Evolutionary conservation across 1,284 basidiomycete species (phyloP), one percentile per base, ranked within the genome.

Genomic region (Cryptococcus sp.): DNA sequence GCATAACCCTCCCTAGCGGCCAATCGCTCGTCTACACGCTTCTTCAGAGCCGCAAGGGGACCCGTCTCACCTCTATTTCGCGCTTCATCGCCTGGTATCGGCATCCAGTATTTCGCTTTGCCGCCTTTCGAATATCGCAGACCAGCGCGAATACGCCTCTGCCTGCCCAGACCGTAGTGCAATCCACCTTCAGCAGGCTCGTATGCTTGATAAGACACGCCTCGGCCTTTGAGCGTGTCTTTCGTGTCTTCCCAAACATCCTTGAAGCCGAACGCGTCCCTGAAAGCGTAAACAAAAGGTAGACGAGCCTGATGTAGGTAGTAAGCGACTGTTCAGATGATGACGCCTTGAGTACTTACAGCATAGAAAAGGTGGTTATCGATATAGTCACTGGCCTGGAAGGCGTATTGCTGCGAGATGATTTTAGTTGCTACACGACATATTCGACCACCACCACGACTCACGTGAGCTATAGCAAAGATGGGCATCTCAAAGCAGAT

Each of bases 401-500:
- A 77, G 16, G 73, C 75, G 52, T 75, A 77, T 75, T 78, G 71
- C 69, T 75, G 50, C 11, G 7, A 20, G 3, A 51, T 23, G 22
- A 25, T 41, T 40, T 41, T 40, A 60, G 42, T 35, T 13, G 5
- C 25, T 25, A 25, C 25, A 35, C 7, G 15, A 22, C 20, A 40
- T 23, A 39, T 23, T 6, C 16, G 19, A 13, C 43, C 20, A 46
- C 20, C 17, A 19, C 39, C 17, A 19, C 5, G 10, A 64, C 75
- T 62, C 47, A 78, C 76, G 59, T 99, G 96, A 1, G 91, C 89
- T 49, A 97, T 82, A 0, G 96, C 94, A 72, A 99, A 99, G 59
- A 98, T 79, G 0, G 95, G 94, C 95, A 99, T 98, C 80, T 99
- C 95, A 58, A 96, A 82, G 79, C 93, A 96, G 69, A 98, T 92